Evolutionary conservation across 2,329 filamentous ascomycete species (phyloP), one percentile per base, ranked within the genome.

Genomic region (Sarocladium kiliense): DNA sequence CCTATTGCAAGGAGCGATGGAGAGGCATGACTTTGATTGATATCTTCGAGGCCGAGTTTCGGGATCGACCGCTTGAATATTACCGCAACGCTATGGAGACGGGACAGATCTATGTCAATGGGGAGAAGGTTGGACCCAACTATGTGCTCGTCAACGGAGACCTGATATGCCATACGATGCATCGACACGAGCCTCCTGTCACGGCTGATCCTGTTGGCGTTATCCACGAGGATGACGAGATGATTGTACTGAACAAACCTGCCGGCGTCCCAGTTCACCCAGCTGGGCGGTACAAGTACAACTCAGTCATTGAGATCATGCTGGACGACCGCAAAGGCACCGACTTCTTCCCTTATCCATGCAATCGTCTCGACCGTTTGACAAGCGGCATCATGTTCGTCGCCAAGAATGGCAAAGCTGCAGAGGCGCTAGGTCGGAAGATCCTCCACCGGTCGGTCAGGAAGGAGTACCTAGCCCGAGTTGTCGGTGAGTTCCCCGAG

Each of bases 341-440:
- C 21, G 69, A 72, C 26, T 86, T 82, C 67, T 68, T 78, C 54
- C 79, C 83, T 1, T 72, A 82, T 58, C 84, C 94, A 0, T 97
- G 93, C 74, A 96, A 99, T 66, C 80, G 94, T n/a, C 82, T 99
- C 26, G 94, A 99, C 68, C 80, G 94, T 54, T 75, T 99, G 63
- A 99, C 94, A 0, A 96, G 91, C 63, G 94, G 94, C 50, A 89
- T 99, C 67, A 97, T 99, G 93, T 99, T 99, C 70, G 86, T 99
- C 63, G 94, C 88, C 26, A 99, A 99, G 73, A 85, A 89, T 59
- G 79, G 86, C 36, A 82, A 85, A 64, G 89, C 89, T 0, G 93
- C 94, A 0, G 90, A 93, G 60, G 77, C 78, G 30, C 80, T 99
- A 61, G 85, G 86, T 55, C 74, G 79, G 41, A 88, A 96, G 69